Evolutionary conservation across 2,329 filamentous ascomycete genomes (phyloP).

Genomic region (Apiospora koreana): DNA sequence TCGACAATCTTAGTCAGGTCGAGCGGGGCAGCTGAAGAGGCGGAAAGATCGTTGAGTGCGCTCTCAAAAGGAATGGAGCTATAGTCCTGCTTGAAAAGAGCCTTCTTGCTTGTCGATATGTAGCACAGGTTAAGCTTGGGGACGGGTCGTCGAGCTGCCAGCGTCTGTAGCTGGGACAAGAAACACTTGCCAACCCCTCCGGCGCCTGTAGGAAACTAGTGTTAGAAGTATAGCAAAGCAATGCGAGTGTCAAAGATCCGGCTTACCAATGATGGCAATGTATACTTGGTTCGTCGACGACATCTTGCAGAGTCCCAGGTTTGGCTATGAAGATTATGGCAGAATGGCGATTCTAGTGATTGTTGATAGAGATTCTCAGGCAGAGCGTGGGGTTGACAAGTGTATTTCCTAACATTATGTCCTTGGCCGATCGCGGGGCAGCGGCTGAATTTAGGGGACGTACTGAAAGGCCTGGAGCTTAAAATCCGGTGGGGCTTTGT

Average conservation of each 20-base stretch:
- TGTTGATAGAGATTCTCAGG: not conserved
- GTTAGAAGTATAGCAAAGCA: not conserved
- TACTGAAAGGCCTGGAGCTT: not conserved
- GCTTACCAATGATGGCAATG: slow-evolving; percentile 50
- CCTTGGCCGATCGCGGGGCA: slow-evolving; percentile 1
- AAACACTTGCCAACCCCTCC: slow-evolving; percentile 94
- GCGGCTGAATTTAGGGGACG: not conserved
- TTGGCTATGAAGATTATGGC: not conserved
- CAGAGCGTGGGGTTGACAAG: slow-evolving; percentile 23
- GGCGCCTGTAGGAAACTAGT: slow-evolving; percentile 61
- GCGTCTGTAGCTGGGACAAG: slow-evolving; percentile 74
- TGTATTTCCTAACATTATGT: not conserved
- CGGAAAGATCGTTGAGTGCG: slow-evolving; percentile 62
- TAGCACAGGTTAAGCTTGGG: slow-evolving; percentile 78
- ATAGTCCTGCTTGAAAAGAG: slow-evolving; percentile 75
- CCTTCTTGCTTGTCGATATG: slow-evolving; percentile 82
- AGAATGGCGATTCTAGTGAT: not conserved
- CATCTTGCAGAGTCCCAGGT: slow-evolving; percentile 32
- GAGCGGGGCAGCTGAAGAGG: slow-evolving; percentile 65
- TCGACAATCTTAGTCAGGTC: slow-evolving; percentile 70
- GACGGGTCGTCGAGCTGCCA: slow-evolving; percentile 66
- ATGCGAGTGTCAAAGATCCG: not conserved
- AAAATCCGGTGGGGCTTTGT: not conserved
- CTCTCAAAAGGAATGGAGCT: slow-evolving; percentile 63
- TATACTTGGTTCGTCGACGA: slow-evolving; percentile 47